These are phyloP conservation scores for Debaryomyces robertsiae DNA, from an alignment of 1,139 yeast genomes.

Conservation along the genomic window DNA sequence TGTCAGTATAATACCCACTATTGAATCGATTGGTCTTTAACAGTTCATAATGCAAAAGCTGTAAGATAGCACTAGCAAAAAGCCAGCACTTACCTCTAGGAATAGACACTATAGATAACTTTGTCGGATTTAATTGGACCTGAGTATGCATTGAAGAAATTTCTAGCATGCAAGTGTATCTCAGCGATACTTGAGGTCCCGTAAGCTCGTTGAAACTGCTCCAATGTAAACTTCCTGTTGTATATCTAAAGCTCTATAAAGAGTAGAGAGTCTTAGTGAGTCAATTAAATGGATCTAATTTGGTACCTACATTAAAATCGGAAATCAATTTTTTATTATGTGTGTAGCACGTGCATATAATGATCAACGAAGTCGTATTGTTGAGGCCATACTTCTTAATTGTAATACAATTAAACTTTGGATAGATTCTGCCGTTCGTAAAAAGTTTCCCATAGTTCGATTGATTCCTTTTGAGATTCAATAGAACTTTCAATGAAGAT, in stretches of 20 bases:
- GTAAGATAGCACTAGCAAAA: constrained; percentile 48
- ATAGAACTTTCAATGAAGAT: constrained; percentile 87
- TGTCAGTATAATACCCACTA: constrained; percentile 17
- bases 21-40: constrained; percentile 16
- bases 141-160: constrained; percentile 38
- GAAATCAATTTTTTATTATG: background rate
- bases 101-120: constrained; percentile 49
- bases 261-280: background rate
- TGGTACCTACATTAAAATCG: constrained; percentile 2
- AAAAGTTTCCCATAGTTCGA: constrained; percentile 94
- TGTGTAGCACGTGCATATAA: background rate
- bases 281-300: background rate
- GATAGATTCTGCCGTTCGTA: constrained; percentile 51
- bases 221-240: no score
- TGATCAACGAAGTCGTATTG: constrained; percentile 1
- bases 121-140: constrained; percentile 47
- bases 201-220: no score
- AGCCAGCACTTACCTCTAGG: constrained; percentile 54
- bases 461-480: constrained; percentile 92
- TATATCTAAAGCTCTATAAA: background rate
- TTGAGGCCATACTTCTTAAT: constrained; percentile 3
- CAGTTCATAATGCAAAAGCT: constrained; percentile 34
- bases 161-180: no score
- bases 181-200: no score
- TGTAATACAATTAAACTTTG: constrained; percentile 13